Percentiles rank a stretch among this genome's conserved stretches.
These are phyloP conservation scores for Anisodus acutangulus DNA, from an alignment of 257 asterid genomes.

Conservation along the genomic window DNA sequence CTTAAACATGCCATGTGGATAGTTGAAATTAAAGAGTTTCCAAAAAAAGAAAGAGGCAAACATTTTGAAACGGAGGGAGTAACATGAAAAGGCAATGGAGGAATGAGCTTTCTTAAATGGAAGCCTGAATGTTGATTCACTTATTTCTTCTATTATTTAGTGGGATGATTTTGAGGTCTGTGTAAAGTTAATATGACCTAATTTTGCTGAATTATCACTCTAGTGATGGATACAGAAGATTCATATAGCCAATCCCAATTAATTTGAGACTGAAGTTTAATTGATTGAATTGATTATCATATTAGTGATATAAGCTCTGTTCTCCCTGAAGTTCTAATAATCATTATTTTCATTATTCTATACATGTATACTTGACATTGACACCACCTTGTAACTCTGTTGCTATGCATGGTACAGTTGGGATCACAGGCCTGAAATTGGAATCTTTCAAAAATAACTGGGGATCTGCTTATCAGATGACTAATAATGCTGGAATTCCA, in stretches of 20 bases:
- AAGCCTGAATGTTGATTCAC: background rate
- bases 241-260: background rate
- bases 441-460: conserved; percentile 79
- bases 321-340: conserved; percentile 8
- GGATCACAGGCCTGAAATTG: conserved; percentile 91
- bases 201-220: background rate
- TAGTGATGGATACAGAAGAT: background rate
- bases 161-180: conserved; percentile 17
- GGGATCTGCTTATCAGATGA: conserved; percentile 78
- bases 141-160: background rate
- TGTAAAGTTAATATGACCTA: background rate
- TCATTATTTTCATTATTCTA: background rate
- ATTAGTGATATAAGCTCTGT: background rate
- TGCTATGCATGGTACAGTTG: conserved; percentile 59
- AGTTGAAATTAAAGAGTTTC: too few relatives aligned
- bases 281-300: background rate
- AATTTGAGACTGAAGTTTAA: background rate
- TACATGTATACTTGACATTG: background rate
- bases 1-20: too few relatives aligned
- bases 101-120: background rate
- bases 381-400: background rate
- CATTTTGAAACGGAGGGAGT: too few relatives aligned
- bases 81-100: background rate
- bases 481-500: conserved; percentile 97
- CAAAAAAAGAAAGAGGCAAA: too few relatives aligned